Percentiles rank a stretch among this genome's conserved stretches.
These are phyloP conservation scores for Thermoascus crustaceus DNA, from an alignment of 2,329 filamentous ascomycete species.

Conservation along the genomic window DNA sequence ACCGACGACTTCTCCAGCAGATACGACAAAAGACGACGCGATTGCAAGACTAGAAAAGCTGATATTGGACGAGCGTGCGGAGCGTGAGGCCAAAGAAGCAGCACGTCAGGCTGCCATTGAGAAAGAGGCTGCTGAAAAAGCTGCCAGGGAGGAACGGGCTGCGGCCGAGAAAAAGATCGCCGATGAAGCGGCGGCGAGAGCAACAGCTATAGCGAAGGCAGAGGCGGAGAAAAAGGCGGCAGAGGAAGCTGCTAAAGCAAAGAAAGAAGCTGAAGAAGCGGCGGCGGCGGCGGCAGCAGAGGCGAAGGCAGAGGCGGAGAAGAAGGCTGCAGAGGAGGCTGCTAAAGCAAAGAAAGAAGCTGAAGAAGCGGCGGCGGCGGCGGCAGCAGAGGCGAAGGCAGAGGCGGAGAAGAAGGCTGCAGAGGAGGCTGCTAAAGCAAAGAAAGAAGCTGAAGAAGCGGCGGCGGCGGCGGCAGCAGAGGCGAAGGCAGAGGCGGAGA, in stretches of 20 bases:
- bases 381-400: conserved; percentile 37
- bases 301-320: too few relatives aligned
- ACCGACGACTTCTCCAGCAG: conserved; percentile 14
- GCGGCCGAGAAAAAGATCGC: conserved; percentile 35
- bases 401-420: conserved; percentile 38
- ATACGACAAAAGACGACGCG: conserved; percentile 48
- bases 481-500: conserved; percentile 30
- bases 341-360: too few relatives aligned
- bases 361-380: conserved; percentile 35
- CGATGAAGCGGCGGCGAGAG: conserved; percentile 29
- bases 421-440: conserved; percentile 42
- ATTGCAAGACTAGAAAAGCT: conserved; percentile 57
- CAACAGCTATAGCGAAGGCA: conserved; percentile 39
- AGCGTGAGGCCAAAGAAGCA: conserved; percentile 34
- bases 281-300: conserved; percentile 28
- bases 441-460: conserved; percentile 36
- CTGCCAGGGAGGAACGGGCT: conserved; percentile 28
- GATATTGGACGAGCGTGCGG: conserved; percentile 37
- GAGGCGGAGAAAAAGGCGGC: conserved; percentile 34
- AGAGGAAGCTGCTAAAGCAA: too few relatives aligned
- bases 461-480: conserved; percentile 32
- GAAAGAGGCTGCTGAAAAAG: conserved; percentile 42
- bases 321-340: too few relatives aligned
- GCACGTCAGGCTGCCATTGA: conserved; percentile 38
- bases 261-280: too few relatives aligned